A percentile compares a stretch with the other conserved stretches of the same genome.
These are phyloP conservation scores for Pythium myriotylum DNA, from an alignment of 352 stramenopile species.

Conservation along the genomic window DNA sequence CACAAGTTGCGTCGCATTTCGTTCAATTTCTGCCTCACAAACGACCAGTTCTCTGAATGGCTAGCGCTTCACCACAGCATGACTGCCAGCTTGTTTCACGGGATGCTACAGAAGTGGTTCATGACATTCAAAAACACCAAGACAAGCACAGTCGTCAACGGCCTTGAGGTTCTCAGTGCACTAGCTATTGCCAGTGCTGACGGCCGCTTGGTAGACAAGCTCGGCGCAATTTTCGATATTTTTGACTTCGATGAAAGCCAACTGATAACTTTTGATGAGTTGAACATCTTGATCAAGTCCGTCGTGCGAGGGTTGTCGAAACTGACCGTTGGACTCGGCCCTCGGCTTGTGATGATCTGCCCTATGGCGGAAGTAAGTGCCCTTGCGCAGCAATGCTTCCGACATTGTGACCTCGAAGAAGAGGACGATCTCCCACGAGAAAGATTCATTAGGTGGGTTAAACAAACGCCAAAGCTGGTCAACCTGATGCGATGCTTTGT, in stretches of 20 bases:
- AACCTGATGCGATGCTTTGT: constrained; percentile 76
- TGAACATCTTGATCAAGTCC: constrained; percentile 77
- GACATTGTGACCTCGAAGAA: constrained; percentile 63
- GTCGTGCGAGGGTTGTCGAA: constrained; percentile 68
- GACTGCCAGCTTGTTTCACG: constrained; percentile 41
- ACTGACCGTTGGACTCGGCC: constrained; percentile 57
- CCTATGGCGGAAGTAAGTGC: constrained; percentile 62
- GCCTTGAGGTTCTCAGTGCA: constrained; percentile 66
- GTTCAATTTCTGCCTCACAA: constrained; percentile 78
- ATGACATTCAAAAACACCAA: constrained; percentile 67
- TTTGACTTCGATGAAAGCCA: constrained; percentile 78
- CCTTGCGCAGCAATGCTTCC: constrained; percentile 66
- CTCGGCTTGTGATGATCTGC: constrained; percentile 53
- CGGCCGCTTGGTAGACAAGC: constrained; percentile 64
- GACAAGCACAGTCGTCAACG: constrained; percentile 63
- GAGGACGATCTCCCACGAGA: constrained; percentile 63
- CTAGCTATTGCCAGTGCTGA: constrained; percentile 52
- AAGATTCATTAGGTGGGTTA: constrained; percentile 59
- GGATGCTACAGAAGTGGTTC: constrained; percentile 63
- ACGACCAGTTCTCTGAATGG: constrained; percentile 68
- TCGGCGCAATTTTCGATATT: constrained; percentile 63
- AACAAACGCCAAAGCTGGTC: constrained; percentile 73
- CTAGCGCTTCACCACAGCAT: constrained; percentile 56
- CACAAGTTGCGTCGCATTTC: constrained; percentile 52
- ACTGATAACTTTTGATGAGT: constrained; percentile 73